Conservation (phyloP, 1,139 yeast species). For the Debaryomycetaceae sp. region DNA sequence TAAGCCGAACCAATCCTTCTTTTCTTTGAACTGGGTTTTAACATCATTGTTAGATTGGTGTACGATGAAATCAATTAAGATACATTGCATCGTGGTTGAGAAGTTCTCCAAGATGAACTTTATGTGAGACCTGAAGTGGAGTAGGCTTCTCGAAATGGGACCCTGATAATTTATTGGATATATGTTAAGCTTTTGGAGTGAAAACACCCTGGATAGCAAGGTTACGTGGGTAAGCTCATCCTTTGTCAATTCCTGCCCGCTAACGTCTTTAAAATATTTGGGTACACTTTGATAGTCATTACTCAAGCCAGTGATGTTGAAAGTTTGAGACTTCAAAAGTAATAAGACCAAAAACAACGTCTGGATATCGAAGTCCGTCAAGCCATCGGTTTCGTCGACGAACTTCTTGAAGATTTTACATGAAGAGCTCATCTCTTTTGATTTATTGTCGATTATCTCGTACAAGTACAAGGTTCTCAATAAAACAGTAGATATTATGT, state of each 20-base stretch:
- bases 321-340: constrained; percentile 32
- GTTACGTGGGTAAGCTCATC: constrained; percentile 36
- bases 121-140: constrained; percentile 65
- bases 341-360: constrained; percentile 44
- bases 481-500: constrained; percentile 57
- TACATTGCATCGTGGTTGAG: constrained; percentile 54
- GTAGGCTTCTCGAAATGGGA: constrained; percentile 61
- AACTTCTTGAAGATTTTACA: constrained; percentile 50
- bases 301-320: constrained; percentile 27
- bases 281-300: constrained; percentile 35
- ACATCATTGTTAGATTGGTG: constrained; percentile 50
- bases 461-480: constrained; percentile 56
- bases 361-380: constrained; percentile 21
- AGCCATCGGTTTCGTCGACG: constrained; percentile 17
- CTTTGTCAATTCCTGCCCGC: constrained; percentile 30
- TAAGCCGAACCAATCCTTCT: constrained; percentile 56
- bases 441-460: constrained; percentile 49
- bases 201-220: constrained; percentile 56
- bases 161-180: constrained; percentile 66
- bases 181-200: constrained; percentile 48
- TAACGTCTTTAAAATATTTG: constrained; percentile 29
- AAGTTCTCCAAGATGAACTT: constrained; percentile 50
- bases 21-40: constrained; percentile 32
- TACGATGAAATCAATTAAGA: constrained; percentile 50
- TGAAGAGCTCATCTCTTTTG: constrained; percentile 47